Base-by-base conservation (phyloP, 1,284 basidiomycete species). In the Athelia psychrophila region DNA sequence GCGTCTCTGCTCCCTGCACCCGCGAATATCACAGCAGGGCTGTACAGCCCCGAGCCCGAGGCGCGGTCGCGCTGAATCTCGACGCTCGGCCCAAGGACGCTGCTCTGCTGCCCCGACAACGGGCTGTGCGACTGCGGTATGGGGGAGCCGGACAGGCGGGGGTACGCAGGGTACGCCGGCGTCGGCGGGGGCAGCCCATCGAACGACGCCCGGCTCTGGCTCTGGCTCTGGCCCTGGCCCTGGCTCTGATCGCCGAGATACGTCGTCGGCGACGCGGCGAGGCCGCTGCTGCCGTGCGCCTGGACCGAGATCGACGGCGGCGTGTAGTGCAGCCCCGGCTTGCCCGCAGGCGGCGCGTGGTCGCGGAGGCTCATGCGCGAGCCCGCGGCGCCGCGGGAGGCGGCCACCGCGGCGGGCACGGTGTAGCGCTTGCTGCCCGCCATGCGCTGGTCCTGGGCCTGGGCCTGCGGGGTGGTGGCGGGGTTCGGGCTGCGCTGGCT, bases 341-440 rank as follows among this genome's bases (percentile, higher is more conserved):
- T n/a, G n/a, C n/a, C n/a, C n/a, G 38, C 32, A 23, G 50, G 33
- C 33, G 33, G n/a, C 10, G 10, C 33, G 33, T n/a, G 9, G 58
- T 53, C 12, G 55, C 55, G 19, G 32, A 66, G 27, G 20, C 67
- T 67, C 49, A 58, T 58, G 30, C 64, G 65, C 13, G 64, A 55
- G 3, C 63, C 71, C 13, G 66, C 72, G 35, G 3, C 73, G 67
- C 12, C 65, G 63, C 19, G 71, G 51, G 70, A 62, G 44, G 71
- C 68, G 1, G 60, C 55, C 33, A 68, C 63, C 15, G 60, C 70
- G 10, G 69, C 61, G 0, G 71, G 68, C 2, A 83, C 66, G 0
- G 84, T 83, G 59, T 83, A 80, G 5, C 81, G 77, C 62, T 86
- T 86, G 55, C 69, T 76, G 4, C 83, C 79, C 3, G 81, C 79